Evolutionary conservation across 2,329 filamentous ascomycete species (phyloP).

Genomic region (Cladosporium cucumerinum): DNA sequence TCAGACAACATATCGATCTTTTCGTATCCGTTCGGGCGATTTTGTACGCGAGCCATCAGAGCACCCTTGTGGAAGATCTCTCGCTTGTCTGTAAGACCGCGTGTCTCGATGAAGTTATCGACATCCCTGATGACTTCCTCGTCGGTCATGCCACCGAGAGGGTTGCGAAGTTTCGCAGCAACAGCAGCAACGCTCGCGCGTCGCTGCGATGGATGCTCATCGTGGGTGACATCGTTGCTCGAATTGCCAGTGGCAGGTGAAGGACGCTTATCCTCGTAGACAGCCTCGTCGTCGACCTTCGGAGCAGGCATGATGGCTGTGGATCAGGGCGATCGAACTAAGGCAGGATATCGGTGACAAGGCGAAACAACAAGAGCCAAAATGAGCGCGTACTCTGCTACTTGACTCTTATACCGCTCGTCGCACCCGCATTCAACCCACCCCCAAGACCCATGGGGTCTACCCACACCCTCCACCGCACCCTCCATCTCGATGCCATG

Average conservation of each 20-base stretch:
- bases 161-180: slow-evolving; percentile 27
- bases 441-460: slow-evolving; percentile 13
- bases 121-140: slow-evolving; percentile 28
- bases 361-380: not conserved
- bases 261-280: slow-evolving; percentile 14
- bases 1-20: slow-evolving; percentile 48
- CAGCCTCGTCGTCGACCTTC: slow-evolving; percentile 15
- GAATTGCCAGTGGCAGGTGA: slow-evolving; percentile 16
- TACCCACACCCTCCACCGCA: slow-evolving; percentile 4
- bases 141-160: slow-evolving; percentile 30
- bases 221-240: slow-evolving; percentile 17
- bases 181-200: slow-evolving; percentile 22
- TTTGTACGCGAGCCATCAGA: slow-evolving; percentile 27
- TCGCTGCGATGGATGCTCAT: slow-evolving; percentile 2
- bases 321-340: not conserved
- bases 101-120: slow-evolving; percentile 25
- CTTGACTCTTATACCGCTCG: slow-evolving; percentile 11
- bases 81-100: slow-evolving; percentile 24
- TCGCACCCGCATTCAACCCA: slow-evolving; percentile 1
- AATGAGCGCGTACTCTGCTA: not conserved
- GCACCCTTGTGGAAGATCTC: slow-evolving; percentile 28
- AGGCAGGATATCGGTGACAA: not conserved
- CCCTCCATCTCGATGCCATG: slow-evolving; percentile 9
- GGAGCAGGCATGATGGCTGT: slow-evolving; percentile 15
- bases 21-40: slow-evolving; percentile 26